Conservation (phyloP, 148 eudicot genomes). For the Camellia sinensis region DNA sequence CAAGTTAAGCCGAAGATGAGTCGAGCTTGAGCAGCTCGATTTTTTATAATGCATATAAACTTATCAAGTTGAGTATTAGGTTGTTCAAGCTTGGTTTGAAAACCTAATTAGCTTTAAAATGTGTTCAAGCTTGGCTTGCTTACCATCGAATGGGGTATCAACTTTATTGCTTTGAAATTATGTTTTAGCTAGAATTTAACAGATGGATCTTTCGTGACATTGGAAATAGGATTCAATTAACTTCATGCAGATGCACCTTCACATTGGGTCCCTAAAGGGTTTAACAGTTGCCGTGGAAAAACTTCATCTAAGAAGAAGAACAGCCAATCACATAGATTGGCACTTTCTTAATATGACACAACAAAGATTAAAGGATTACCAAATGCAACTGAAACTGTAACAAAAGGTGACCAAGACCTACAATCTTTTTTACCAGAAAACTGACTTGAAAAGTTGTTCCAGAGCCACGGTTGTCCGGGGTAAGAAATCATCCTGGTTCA, state of each 20-base stretch:
- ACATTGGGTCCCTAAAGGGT: not conserved
- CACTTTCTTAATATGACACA: not conserved
- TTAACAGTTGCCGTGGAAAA: not conserved
- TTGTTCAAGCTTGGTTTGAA: too few species aligned
- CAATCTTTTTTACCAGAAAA: conserved; percentile 89
- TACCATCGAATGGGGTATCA: not conserved
- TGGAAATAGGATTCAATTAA: not conserved
- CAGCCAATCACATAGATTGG: not conserved
- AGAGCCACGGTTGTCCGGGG: conserved; percentile 87
- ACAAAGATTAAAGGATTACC: not conserved
- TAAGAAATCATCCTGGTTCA: conserved; percentile 88
- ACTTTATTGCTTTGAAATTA: not conserved
- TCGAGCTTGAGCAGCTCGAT: too few species aligned
- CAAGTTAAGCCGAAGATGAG: too few species aligned
- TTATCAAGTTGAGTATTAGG: too few species aligned
- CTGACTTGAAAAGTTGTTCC: conserved; percentile 70
- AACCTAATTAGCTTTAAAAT: too few species aligned
- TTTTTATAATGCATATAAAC: too few species aligned
- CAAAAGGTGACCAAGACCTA: conserved; percentile 43
- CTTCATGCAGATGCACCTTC: not conserved
- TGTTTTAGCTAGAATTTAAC: not conserved
- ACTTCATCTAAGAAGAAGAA: not conserved
- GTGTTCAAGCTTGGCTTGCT: too few species aligned
- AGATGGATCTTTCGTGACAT: not conserved
- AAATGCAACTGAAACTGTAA: not conserved